These are phyloP conservation scores for Ustilago lituana DNA, from an alignment of 1,284 basidiomycete genomes.

Conservation along the genomic window DNA sequence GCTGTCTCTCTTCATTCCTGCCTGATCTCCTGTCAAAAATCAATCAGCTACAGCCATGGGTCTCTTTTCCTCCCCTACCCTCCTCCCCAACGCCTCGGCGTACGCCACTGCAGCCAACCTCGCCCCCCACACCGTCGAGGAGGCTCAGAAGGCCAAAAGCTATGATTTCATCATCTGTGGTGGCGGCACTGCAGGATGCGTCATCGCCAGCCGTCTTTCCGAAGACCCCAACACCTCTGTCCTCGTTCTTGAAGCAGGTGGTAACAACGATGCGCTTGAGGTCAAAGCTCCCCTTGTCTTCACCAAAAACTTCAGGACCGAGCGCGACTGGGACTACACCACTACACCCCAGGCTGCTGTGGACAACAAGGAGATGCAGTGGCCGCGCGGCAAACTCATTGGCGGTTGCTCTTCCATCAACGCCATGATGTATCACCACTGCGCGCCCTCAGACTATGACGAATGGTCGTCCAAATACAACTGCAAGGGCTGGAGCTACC, in stretches of 20 bases:
- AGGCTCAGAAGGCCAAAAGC: conserved; percentile 38
- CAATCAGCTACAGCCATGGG: conserved; percentile 26
- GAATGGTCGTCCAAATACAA: conserved; percentile 47
- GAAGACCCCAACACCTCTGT: conserved; percentile 52
- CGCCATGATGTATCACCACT: conserved; percentile 62
- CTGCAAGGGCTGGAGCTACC: conserved; percentile 57
- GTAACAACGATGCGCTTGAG: conserved; percentile 47
- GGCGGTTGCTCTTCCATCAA: conserved; percentile 70
- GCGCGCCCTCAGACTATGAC: conserved; percentile 48
- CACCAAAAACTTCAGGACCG: conserved; percentile 52
- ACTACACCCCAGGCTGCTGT: conserved; percentile 45
- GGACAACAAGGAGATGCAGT: conserved; percentile 40
- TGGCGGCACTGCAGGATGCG: conserved; percentile 57
- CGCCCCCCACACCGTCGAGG: conserved; percentile 32
- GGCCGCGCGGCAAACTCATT: conserved; percentile 52
- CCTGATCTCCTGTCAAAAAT: no score
- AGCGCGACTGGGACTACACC: conserved; percentile 58
- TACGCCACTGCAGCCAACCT: conserved; percentile 42
- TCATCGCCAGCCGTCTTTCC: conserved; percentile 50
- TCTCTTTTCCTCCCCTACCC: conserved; percentile 35
- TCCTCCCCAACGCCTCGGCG: conserved; percentile 26
- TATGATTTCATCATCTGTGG: conserved; percentile 58
- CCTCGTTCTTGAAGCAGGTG: conserved; percentile 56
- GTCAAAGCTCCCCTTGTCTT: conserved; percentile 51
- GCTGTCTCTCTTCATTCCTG: no score